Evolutionary conservation across 1,139 yeast species (phyloP), one percentile per base, ranked within the genome.

Genomic region (Pichia cactophila): DNA sequence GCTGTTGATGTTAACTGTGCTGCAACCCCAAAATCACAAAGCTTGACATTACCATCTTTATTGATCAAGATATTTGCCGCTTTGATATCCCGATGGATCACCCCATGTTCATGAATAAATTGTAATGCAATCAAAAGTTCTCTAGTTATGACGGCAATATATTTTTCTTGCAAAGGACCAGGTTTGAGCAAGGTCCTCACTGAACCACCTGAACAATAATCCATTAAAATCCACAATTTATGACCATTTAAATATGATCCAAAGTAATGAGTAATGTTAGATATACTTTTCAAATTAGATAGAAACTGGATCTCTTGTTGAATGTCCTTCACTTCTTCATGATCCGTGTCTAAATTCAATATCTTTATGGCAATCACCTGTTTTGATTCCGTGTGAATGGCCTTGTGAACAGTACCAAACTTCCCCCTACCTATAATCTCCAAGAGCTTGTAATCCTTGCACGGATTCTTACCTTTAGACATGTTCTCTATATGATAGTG

Each of bases 1-100:
- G 83, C 81, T 41, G 83, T 78, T n/a, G 90, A 76, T 1, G 95
- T 80, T 39, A 90, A 72, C 64, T 88, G 94, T 1, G 97, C 97
- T 0, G 98, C 97, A 16, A 92, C 98, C 33, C 99, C 99, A 69
- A 92, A 92, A 66, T 92, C 99, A 73, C 98, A 92, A 45, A 94
- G 73, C 61, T 87, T 89, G 3, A 92, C 95, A 50, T 77, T 78
- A 8, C 98, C 98, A 52, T 86, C 95, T 58, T 86, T 87, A 10
- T 95, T 81, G 46, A 92, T 85, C 56, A 92, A 74, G 10, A 92
- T 87, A 63, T 92, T 92, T 1, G 98, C 98, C 1, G 98, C 97
- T 64, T 92, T 92, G 60, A 92, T 80, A 67, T 92, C 98, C 56
- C 98, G 77, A 67, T 92, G 99, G 37, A 92, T 92, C 38, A 94